Conservation (phyloP, 2,329 filamentous ascomycete species). For the Aspergillus viridinutans region DNA sequence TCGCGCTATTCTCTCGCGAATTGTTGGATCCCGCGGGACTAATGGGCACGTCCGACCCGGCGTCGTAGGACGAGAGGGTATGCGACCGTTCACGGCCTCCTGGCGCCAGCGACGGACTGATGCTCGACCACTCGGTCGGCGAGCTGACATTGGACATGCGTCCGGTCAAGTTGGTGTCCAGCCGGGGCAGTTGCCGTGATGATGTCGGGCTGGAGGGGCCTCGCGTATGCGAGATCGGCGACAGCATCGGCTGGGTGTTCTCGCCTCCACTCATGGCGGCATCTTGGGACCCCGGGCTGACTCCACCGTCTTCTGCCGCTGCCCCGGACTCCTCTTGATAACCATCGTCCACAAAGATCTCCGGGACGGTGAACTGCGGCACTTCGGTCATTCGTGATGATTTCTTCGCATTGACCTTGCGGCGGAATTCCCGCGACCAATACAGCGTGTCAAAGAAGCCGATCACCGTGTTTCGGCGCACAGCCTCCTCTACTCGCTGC, state of each 20-base stretch:
- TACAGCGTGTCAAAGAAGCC: slow-evolving; percentile 94
- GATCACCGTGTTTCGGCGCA: slow-evolving; percentile 81
- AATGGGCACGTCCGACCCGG: slow-evolving; percentile 15
- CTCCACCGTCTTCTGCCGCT: slow-evolving; percentile 12
- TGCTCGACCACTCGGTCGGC: slow-evolving; percentile 49
- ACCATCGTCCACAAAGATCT: slow-evolving; percentile 78
- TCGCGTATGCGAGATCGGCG: slow-evolving; percentile 25
- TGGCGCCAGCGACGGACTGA: slow-evolving; percentile 46
- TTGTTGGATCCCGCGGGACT: slow-evolving; percentile 30
- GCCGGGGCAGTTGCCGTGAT: slow-evolving; percentile 44
- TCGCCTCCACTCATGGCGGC: slow-evolving; percentile 6
- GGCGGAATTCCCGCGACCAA: slow-evolving; percentile 79
- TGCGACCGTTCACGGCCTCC: slow-evolving; percentile 19
- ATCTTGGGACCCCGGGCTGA: slow-evolving; percentile 8
- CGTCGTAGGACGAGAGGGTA: slow-evolving; percentile 28
- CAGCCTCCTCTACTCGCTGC: slow-evolving; percentile 91
- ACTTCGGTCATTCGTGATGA: slow-evolving; percentile 71
- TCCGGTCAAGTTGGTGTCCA: slow-evolving; percentile 40
- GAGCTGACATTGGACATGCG: slow-evolving; percentile 32
- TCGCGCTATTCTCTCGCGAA: slow-evolving; percentile 62
- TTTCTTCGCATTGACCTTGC: slow-evolving; percentile 66
- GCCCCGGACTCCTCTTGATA: slow-evolving; percentile 47
- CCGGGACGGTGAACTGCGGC: slow-evolving; percentile 77
- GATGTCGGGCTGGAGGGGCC: slow-evolving; percentile 27
- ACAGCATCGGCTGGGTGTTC: slow-evolving; percentile 31